A percentile compares a stretch with the other conserved stretches of the same genome.
Conservation (phyloP, 202 grass and related monocot genomes). For the Schoenoplectus tabernaemontani region DNA sequence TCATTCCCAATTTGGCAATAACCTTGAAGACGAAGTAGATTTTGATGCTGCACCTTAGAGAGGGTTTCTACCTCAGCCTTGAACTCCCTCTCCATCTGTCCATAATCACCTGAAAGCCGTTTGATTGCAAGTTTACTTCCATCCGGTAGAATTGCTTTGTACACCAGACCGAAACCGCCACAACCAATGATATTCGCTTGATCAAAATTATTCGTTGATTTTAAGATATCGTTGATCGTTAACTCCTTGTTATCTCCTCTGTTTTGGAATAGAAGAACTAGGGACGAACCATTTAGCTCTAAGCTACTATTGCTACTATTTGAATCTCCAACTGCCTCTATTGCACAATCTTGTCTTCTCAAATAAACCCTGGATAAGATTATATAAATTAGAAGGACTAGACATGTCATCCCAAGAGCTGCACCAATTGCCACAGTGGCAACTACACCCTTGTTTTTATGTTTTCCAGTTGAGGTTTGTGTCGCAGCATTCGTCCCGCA, state of each 20-base stretch:
- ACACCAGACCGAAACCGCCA: conserved; percentile 90
- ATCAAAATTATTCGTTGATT: conserved; percentile 87
- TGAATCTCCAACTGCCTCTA: conserved; percentile 47
- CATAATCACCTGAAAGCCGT: conserved; percentile 80
- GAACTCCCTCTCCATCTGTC: conserved; percentile 95
- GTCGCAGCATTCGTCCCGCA: conserved; percentile 22
- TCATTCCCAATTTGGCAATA: conserved; percentile 83
- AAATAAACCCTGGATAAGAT: conserved; percentile 37
- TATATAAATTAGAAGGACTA: conserved; percentile 47
- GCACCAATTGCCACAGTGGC: conserved; percentile 54
- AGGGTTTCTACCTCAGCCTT: conserved; percentile 92
- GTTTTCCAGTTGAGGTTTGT: conserved; percentile 15
- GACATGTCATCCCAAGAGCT: conserved; percentile 48
- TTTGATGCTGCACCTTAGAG: conserved; percentile 78
- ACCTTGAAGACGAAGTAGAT: conserved; percentile 97
- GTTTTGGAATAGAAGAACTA: conserved; percentile 78
- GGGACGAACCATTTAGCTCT: conserved; percentile 48
- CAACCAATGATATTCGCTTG: conserved; percentile 95
- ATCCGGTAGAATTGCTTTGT: conserved; percentile 75
- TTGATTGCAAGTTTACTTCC: conserved; percentile 69
- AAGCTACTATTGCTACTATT: conserved; percentile 39
- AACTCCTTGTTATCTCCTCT: conserved; percentile 54
- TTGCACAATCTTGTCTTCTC: conserved; percentile 37
- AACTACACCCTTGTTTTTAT: conserved; percentile 54
- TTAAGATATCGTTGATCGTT: conserved; percentile 77